Evolutionary conservation across 179 eudicot species (phyloP), one percentile per base, ranked within the genome.

Genomic region (Carnegiea gigantea): DNA sequence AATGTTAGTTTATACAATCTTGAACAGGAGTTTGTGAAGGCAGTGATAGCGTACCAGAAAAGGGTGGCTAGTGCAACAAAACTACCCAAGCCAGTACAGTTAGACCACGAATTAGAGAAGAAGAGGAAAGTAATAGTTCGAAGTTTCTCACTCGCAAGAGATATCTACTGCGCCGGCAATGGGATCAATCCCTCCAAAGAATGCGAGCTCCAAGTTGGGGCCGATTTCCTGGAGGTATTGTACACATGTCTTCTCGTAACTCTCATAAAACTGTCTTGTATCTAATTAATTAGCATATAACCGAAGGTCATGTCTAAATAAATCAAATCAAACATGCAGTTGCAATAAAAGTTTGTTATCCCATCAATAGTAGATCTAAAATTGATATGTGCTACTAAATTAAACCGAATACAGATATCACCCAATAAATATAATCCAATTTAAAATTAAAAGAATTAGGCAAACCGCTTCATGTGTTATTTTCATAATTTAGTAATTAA

Each of bases 21-120:
- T 65, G 67, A 77, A 79, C 84, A 95, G 98, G 97, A 92, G 80
- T 95, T 95, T 85, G 98, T 83, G 28, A 91, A 91, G 87, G 98
- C 98, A 2, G 98, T 92, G 44, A 67, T 86, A 62, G 95, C 91
- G 17, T 92, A 92, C 82, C 89, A 91, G 77, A 93, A 89, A 86
- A 92, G 80, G 89, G 83, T 88, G 6, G 85, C 78, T 81, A 83
- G 83, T 67, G 46, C 77, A 48, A 86, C 83, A 36, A 84, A 73
- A 15, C 84, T 86, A 40, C 84, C 92, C 14, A 87, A 80, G 71
- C 33, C 90, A 12, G 28, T 87, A 40, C 89, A 89, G 78, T 87
- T 89, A 40, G 88, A 89, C 81, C 87, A 82, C 54, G 92, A 88
- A 70, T 62, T 93, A 88, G 92, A 89, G 87, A 90, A 86, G 84